Evolutionary conservation across 768 basidiomycete species (phyloP).

Genomic region (Tylopilus sp.): DNA sequence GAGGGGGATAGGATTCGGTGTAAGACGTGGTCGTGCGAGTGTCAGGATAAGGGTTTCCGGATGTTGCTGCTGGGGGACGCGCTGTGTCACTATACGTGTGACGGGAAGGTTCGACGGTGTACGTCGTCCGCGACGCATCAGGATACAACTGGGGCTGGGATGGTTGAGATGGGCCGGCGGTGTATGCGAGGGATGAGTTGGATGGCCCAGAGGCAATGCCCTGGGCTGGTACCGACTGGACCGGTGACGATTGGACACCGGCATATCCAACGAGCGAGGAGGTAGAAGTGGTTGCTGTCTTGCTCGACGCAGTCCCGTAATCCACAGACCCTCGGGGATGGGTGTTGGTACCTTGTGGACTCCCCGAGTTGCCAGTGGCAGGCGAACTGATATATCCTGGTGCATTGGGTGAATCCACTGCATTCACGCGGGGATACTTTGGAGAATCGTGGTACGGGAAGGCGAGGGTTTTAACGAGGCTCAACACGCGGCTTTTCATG

Average conservation of each 20-base stretch:
- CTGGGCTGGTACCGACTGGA: constrained; percentile 21
- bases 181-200: constrained; percentile 22
- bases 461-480: constrained; percentile 69
- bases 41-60: constrained; percentile 31
- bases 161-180: constrained; percentile 19
- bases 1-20: constrained; percentile 23
- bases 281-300: constrained; percentile 18
- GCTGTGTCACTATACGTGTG: constrained; percentile 21
- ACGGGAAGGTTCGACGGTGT: constrained; percentile 19
- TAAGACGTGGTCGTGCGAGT: constrained; percentile 20
- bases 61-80: constrained; percentile 13
- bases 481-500: constrained; percentile 56
- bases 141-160: constrained; percentile 26
- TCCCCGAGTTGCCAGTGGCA: constrained; percentile 55
- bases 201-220: constrained; percentile 18
- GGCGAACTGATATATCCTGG: constrained; percentile 50
- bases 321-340: constrained; percentile 26
- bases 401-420: constrained; percentile 47
- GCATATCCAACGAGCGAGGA: constrained; percentile 28
- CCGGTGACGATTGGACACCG: constrained; percentile 19
- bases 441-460: constrained; percentile 78
- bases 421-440: constrained; percentile 45
- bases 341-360: constrained; percentile 38
- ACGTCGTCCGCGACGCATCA: constrained; percentile 21
- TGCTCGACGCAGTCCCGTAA: constrained; percentile 21